phyloP scores from a whole-genome alignment of 768 basidiomycete genomes.

The Naganishia antarctica region DNA sequence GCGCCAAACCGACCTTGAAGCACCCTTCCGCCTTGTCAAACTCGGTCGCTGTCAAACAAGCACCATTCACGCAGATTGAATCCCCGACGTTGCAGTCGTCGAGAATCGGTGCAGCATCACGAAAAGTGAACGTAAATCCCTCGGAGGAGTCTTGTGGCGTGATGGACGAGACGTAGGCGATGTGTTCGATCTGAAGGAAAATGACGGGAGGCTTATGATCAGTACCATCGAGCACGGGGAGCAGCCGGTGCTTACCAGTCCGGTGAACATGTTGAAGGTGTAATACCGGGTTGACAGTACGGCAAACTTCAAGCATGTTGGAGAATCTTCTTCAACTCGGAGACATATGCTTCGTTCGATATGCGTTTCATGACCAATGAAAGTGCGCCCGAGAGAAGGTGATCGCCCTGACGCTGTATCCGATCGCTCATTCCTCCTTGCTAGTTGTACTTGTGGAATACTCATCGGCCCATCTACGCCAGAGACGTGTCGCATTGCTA shows the following conservation, averaged over 20 bases:
- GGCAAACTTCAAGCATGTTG: not conserved
- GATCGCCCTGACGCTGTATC: not conserved
- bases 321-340: too few species aligned
- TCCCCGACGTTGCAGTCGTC: conserved; percentile 88
- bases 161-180: conserved; percentile 68
- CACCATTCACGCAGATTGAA: conserved; percentile 62
- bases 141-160: conserved; percentile 50
- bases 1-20: conserved; percentile 93
- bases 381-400: conserved; percentile 1
- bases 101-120: conserved; percentile 66
- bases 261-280: conserved; percentile 15
- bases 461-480: too few species aligned
- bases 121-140: conserved; percentile 78
- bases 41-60: conserved; percentile 83
- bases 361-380: conserved; percentile 9
- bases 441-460: too few species aligned
- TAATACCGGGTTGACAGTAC: not conserved
- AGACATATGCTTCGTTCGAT: not conserved
- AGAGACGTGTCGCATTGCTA: too few species aligned
- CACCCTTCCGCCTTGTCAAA: conserved; percentile 64
- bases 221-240: too few species aligned
- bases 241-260: not conserved
- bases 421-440: not conserved
- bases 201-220: too few species aligned
- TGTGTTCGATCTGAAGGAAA: conserved; percentile 71